Conservation (phyloP, 2,329 filamentous ascomycete species). For the Shiraia sp. region DNA sequence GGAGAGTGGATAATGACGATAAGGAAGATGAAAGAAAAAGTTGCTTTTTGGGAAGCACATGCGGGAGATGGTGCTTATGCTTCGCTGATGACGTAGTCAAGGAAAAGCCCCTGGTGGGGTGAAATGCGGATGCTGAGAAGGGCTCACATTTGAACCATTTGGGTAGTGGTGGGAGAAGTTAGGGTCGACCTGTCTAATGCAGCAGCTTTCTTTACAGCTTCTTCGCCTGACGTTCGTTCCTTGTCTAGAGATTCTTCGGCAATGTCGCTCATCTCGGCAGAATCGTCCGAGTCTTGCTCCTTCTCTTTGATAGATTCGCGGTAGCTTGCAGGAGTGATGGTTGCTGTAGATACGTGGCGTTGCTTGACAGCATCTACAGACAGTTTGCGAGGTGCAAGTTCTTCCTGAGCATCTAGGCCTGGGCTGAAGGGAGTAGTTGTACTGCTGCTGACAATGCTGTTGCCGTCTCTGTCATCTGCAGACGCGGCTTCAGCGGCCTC, state of each 20-base stretch:
- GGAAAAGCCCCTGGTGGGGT: no score
- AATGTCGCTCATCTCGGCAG: constrained; percentile 40
- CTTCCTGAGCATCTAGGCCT: constrained; percentile 21
- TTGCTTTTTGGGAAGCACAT: no score
- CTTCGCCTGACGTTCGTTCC: constrained; percentile 10
- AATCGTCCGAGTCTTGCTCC: constrained; percentile 24
- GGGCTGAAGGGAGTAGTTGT: constrained; percentile 26
- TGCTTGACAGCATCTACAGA: constrained; percentile 38
- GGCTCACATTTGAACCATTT: constrained; percentile 5
- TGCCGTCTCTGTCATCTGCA: constrained; percentile 31
- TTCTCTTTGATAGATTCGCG: constrained; percentile 29
- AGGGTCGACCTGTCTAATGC: neutral
- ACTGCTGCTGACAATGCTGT: constrained; percentile 27
- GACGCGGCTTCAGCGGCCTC: constrained; percentile 33
- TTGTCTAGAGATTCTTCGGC: constrained; percentile 30
- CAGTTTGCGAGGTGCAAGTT: constrained; percentile 21
- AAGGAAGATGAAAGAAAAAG: no score
- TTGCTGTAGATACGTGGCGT: constrained; percentile 41
- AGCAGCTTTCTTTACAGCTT: constrained; percentile 8
- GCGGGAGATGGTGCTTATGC: no score
- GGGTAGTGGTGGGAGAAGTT: constrained; percentile 3
- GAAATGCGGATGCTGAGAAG: no score
- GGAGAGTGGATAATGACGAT: no score
- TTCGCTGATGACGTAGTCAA: no score
- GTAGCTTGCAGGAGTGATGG: constrained; percentile 38